Base-by-base conservation (phyloP, 179 eudicot species). In the Beta corolliflora region DNA sequence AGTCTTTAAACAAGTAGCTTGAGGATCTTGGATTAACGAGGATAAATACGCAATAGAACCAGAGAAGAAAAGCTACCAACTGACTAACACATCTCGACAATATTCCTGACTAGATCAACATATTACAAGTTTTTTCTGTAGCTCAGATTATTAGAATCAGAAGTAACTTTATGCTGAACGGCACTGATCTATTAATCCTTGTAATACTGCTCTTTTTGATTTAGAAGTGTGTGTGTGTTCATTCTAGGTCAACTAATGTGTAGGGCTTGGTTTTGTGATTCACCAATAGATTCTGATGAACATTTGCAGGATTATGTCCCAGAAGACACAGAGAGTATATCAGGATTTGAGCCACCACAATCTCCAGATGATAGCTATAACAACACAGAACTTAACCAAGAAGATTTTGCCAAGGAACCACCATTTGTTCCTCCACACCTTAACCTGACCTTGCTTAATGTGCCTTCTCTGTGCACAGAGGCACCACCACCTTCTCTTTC, bases 361-460 rank as follows among this genome's bases (percentile, higher is more conserved):
- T 93, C 98, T 52, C 97, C 97, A 16, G 97, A 91, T 25, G 80
- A 86, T 10, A 93, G 93, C 87, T 93, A 94, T 84, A 89, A 80
- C 86, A 91, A 89, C 78, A 36, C 76, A 71, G 89, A 91, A 79
- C 91, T 89, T 65, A 89, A 82, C 81, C 80, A 83, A 3, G 95
- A 94, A 84, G 97, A 94, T 83, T 94, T 87, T 81, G 90, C 92
- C 60, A 94, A 94, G 88, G 98, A 94, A 79, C 98, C 98, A 25
- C 97, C 97, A 9, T 19, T 88, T 25, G 95, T 91, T 83, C 98
- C 98, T 80, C 93, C 97, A 48, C 98, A 93, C 88, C 94, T 94
- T 69, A 90, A 89, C 83, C 79, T 87, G 91, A 91, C 95, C 15
- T 81, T 94, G 83, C 95, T 94, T 18, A 94, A 90, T 29, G 91